Evolutionary conservation across 192 early-diverging fungal genomes (phyloP), one percentile per base, ranked within the genome.

Genomic region (Geranomyces michiganensis): DNA sequence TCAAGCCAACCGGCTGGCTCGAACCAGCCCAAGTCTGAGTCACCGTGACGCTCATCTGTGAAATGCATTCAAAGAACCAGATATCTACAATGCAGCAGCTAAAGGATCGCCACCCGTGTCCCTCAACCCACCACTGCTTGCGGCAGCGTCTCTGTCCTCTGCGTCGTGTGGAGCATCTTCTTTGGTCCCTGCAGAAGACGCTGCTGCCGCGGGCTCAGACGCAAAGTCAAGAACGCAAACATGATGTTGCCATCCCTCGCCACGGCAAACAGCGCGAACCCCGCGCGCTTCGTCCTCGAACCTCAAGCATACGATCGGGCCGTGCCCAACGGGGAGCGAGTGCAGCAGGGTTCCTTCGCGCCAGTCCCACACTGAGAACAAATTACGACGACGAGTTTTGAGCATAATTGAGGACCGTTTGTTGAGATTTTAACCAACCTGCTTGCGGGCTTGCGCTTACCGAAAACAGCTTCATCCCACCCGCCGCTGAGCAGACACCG

Each of bases 381-480:
- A 29, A 6, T 5, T 4, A 53, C 19, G 17, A 53, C 7, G 29
- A 60, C 7, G 30, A 53, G 51, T 26, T 6, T 53, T 53, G 7
- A 53, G n/a, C n/a, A n/a, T n/a, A n/a, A n/a, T n/a, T n/a, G n/a
- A n/a, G n/a, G n/a, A n/a, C n/a, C n/a, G n/a, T n/a, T n/a, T n/a
- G n/a, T 10, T 12, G 55, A 24, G 55, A 24, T 12, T 12, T 12
- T 14, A 19, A 47, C 12, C 12, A 47, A 19, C 46, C 19, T 53
- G 51, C 24, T 8, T 19, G 58, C 6, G 26, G 26, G 19, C 24
- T 15, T 8, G 15, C 3, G 15, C 31, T 60, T 60, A 78, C 77
- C 77, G 22, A 62, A 24, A n/a, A 79, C 53, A 29, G 15, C 46
- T 49, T 79, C 81, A 44, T 82, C 81, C 77, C 81, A 77, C 4